Conservation (phyloP, 1,284 basidiomycete genomes). For the Laetiporus sulphureus region DNA sequence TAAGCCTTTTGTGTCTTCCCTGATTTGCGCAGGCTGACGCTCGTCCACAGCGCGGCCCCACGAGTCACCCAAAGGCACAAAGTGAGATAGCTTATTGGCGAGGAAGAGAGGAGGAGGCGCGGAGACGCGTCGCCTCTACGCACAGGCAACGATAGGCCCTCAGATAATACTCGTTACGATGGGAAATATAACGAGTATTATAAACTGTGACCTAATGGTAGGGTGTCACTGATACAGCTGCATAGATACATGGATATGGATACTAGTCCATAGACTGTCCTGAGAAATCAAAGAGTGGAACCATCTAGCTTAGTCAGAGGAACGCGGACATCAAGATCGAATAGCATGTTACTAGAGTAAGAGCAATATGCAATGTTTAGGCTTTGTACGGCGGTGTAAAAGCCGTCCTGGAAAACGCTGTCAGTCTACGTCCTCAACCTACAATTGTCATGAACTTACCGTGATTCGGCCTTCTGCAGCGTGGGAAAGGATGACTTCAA, state of each 20-base stretch:
- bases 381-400: slow-evolving; percentile 26
- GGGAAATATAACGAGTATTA: no score
- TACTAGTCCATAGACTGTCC: no score
- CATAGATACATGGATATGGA: no score
- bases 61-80: slow-evolving; percentile 50
- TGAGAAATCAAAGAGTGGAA: no score
- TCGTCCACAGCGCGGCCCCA: no score
- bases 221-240: no score
- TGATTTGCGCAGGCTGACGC: no score
- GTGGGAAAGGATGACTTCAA: slow-evolving; percentile 65
- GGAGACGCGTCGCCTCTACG: slow-evolving; percentile 34
- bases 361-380: background rate
- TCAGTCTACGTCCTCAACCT: background rate
- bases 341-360: no score
- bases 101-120: slow-evolving; percentile 50
- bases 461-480: slow-evolving; percentile 34
- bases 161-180: no score
- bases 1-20: slow-evolving; percentile 35
- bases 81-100: slow-evolving; percentile 53
- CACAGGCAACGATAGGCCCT: slow-evolving; percentile 12
- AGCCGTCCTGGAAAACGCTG: slow-evolving; percentile 10
- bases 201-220: no score
- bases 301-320: no score
- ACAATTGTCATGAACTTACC: slow-evolving; percentile 21
- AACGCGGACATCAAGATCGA: no score